Evolutionary conservation across 83 land plant genomes (phyloP), one percentile per base, ranked within the genome.

Genomic region (Picea abies): DNA sequence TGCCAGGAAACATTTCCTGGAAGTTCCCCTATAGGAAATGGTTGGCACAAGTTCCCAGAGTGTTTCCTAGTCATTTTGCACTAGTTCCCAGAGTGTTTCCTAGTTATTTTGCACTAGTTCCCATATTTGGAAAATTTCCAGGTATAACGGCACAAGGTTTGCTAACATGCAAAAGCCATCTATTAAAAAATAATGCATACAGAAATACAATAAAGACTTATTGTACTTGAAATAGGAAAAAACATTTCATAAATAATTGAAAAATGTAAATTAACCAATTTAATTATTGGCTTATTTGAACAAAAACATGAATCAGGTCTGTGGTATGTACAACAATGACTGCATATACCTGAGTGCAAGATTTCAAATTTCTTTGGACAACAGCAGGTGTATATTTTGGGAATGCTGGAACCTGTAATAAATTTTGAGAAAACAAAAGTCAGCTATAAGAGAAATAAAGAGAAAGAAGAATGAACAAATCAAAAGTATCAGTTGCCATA

Each of bases 381-480:
- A 86, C 92, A 63, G 94, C 80, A 85, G 99, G 94, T 70, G 99
- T 88, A 79, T 98, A 98, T 84, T 98, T 98, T 35, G 99, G 99
- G 56, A 98, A 92, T 17, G 89, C 25, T 72, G 98, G 94, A 68
- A 94, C 92, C 99, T 97, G 94, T 78, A 79, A 78, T 16, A 80
- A 49, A 49, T 49, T 49, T 49, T 49, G 3, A 66, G 14, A 22
- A 72, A 72, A 72, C 47, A 7, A 37, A 41, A n/a, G 3, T 20
- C 22, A 6, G 52, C 52, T 15, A 66, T 25, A 41, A 37, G 52
- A 19, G 52, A 41, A 20, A 17, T 16, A 72, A 35, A 49, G 3
- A 8, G 19, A 29, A 72, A 7, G 76, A 3, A 72, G 23, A 4
- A 72, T 41, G 76, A 72, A 41, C 49, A 44, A 1, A 72, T 20